Conservation (phyloP, 805 yeast species). For the Huiozyma naganishii region DNA sequence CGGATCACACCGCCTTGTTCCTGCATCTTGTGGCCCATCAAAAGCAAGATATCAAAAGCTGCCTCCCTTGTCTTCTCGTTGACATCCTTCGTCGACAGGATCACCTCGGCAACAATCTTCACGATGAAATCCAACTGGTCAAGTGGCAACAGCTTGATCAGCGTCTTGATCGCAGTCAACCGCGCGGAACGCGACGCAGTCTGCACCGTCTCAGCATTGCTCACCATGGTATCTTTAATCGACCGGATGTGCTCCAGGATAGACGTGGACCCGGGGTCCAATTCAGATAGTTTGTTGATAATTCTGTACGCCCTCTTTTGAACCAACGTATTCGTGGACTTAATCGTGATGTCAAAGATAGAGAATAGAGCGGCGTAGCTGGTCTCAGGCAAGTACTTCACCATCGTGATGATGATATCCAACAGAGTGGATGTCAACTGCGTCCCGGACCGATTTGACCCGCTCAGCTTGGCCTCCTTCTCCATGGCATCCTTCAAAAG, state of each 20-base stretch:
- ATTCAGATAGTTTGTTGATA: slow-evolving; percentile 57
- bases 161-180: slow-evolving; percentile 50
- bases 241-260: slow-evolving; percentile 42
- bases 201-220: slow-evolving; percentile 37
- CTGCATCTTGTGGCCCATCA: slow-evolving; percentile 70
- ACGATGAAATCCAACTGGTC: slow-evolving; percentile 70
- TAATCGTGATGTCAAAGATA: slow-evolving; percentile 64
- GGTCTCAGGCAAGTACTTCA: slow-evolving; percentile 65
- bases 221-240: slow-evolving; percentile 49
- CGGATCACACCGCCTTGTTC: slow-evolving; percentile 46
- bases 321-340: slow-evolving; percentile 48
- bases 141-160: slow-evolving; percentile 53
- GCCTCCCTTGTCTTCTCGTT: slow-evolving; percentile 85
- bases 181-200: slow-evolving; percentile 71
- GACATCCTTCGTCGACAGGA: slow-evolving; percentile 80
- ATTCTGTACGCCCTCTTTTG: slow-evolving; percentile 88
- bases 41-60: slow-evolving; percentile 63
- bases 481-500: slow-evolving; percentile 67
- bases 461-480: slow-evolving; percentile 33
- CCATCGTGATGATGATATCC: slow-evolving; percentile 82
- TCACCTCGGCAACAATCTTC: slow-evolving; percentile 72
- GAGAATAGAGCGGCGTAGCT: slow-evolving; percentile 64
- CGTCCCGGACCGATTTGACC: slow-evolving; percentile 19
- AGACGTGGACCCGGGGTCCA: slow-evolving; percentile 50
- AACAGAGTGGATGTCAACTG: slow-evolving; percentile 71